A percentile compares a stretch with the other conserved stretches of the same genome.
Conservation (phyloP, 2,329 filamentous ascomycete genomes). For the Iodosphaeria phyllophila region DNA sequence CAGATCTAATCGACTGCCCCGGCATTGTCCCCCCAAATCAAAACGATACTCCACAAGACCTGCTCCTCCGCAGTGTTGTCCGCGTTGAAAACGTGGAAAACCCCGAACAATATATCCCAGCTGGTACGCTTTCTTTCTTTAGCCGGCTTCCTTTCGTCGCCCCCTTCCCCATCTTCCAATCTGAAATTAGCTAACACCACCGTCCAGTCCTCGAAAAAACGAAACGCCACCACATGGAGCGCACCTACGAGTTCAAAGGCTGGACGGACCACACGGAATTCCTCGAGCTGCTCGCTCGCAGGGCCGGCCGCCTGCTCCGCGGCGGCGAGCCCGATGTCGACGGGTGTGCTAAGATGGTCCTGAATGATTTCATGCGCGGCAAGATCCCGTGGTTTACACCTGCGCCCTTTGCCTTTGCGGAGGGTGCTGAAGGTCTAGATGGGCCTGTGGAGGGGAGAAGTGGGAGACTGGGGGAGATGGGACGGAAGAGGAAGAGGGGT, state of each 20-base stretch:
- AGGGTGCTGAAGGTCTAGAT: constrained; percentile 22
- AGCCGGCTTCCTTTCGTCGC: too few species aligned
- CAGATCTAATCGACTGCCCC: constrained; percentile 91
- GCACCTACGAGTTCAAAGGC: constrained; percentile 76
- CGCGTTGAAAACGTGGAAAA: constrained; percentile 93
- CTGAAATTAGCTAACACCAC: too few species aligned
- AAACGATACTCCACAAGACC: constrained; percentile 35
- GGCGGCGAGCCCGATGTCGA: constrained; percentile 92
- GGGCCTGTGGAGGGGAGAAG: constrained; percentile 52
- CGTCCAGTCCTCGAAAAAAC: constrained; percentile 65
- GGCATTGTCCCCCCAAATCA: constrained; percentile 68
- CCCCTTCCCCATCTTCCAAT: too few species aligned
- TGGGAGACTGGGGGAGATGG: constrained; percentile 73
- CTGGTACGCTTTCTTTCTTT: too few species aligned
- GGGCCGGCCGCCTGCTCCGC: constrained; percentile 69
- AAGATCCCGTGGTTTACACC: constrained; percentile 95
- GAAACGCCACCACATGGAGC: constrained; percentile 73
- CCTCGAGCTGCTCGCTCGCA: constrained; percentile 70
- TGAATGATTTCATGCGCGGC: constrained; percentile 89
- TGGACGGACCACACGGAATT: constrained; percentile 67
- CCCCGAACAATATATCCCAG: constrained; percentile 86
- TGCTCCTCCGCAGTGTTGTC: constrained; percentile 78
- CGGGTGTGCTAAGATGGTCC: constrained; percentile 86
- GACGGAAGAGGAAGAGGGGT: constrained; percentile 54
- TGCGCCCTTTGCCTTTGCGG: constrained; percentile 43